A percentile compares a stretch with the other conserved stretches of the same genome.
Evolutionary conservation across 1,139 yeast species (phyloP).

Genomic region (Kodamaea sp.): DNA sequence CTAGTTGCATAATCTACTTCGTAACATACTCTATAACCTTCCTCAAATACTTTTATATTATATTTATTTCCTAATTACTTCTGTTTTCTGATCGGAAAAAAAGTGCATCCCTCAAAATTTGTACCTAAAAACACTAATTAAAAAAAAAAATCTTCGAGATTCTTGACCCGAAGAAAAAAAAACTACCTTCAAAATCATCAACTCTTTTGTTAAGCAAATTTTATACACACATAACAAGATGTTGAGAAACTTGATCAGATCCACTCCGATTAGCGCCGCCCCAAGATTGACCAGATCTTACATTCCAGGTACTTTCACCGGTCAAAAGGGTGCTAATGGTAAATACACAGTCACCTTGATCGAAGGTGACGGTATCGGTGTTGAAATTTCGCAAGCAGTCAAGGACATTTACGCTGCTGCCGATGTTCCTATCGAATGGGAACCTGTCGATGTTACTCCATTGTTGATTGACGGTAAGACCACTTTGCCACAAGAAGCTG

Average conservation of each 20-base stretch:
- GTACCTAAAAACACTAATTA: no score
- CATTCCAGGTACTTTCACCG: slow-evolving; percentile 51
- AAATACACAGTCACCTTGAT: slow-evolving; percentile 91
- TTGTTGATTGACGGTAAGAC: slow-evolving; percentile 89
- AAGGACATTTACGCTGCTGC: slow-evolving; percentile 91
- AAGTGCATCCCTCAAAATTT: no score
- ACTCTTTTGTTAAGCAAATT: slow-evolving; percentile 7
- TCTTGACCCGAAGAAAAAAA: slow-evolving; percentile 7
- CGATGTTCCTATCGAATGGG: slow-evolving; percentile 94
- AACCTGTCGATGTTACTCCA: slow-evolving; percentile 94
- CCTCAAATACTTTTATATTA: no score
- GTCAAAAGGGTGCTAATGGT: slow-evolving; percentile 49
- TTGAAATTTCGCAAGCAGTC: slow-evolving; percentile 91
- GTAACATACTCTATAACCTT: no score
- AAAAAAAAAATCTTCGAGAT: neutral
- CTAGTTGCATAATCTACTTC: no score
- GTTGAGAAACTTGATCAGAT: slow-evolving; percentile 44
- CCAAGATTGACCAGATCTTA: slow-evolving; percentile 46
- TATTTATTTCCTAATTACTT: no score
- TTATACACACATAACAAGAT: slow-evolving; percentile 18
- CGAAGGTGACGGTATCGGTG: slow-evolving; percentile 98
- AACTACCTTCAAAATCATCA: slow-evolving; percentile 4
- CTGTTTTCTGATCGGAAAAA: no score
- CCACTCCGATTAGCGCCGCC: slow-evolving; percentile 21
- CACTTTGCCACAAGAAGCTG: slow-evolving; percentile 88